Conservation (phyloP, 2,329 filamentous ascomycete species). For the Proliferodiscus dingleyae region DNA sequence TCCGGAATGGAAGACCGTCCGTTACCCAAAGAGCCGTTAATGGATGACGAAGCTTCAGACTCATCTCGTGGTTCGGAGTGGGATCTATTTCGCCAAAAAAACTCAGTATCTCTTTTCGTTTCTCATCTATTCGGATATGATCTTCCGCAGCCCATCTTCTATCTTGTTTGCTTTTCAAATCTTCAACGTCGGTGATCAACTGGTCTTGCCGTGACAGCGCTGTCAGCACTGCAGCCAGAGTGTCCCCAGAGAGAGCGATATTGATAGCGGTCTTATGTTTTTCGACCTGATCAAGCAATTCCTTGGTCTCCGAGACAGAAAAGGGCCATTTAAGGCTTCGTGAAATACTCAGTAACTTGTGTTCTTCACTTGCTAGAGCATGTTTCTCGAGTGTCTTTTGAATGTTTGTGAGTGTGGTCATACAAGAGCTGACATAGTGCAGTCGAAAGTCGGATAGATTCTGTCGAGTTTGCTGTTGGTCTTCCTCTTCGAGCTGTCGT, state of each 20-base stretch:
- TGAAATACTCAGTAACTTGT: too few relatives aligned
- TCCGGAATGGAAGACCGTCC: conserved; percentile 12
- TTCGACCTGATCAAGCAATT: conserved; percentile 12
- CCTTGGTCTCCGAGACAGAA: conserved; percentile 3
- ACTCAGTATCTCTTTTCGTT: neutral
- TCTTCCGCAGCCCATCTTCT: neutral
- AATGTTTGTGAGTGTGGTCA: conserved; percentile 10
- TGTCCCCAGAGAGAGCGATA: conserved; percentile 7
- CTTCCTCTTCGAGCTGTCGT: neutral
- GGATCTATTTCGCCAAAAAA: neutral
- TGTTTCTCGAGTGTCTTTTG: conserved; percentile 2
- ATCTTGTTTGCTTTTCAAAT: neutral
- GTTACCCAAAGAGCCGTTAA: conserved; percentile 18
- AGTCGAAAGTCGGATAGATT: conserved; percentile 3
- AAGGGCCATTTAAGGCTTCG: conserved; percentile 16
- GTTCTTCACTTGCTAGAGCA: too few relatives aligned
- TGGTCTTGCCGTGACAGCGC: neutral
- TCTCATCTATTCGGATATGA: neutral
- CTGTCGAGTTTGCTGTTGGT: neutral
- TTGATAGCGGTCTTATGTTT: conserved; percentile 15
- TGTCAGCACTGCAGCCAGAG: neutral
- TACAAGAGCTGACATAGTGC: conserved; percentile 13
- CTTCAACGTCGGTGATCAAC: neutral
- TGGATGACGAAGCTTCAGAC: neutral
- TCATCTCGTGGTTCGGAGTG: neutral